Evolutionary conservation across 2,329 filamentous ascomycete genomes (phyloP).

Genomic region (Ploettnerulaceae sp.): DNA sequence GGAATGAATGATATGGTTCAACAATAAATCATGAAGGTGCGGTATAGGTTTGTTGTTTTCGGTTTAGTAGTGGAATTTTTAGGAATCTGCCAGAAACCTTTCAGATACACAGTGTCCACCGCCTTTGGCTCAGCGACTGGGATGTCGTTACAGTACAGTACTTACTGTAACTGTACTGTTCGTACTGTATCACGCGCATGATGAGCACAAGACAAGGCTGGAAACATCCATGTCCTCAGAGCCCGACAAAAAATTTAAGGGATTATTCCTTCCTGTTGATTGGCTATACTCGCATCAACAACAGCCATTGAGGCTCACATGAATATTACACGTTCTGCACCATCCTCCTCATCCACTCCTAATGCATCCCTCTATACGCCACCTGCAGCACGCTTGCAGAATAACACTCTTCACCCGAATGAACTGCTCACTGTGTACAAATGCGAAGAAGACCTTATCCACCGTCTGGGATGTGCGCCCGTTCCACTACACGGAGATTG

Average conservation of each 20-base stretch:
- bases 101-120: not conserved
- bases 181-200: not conserved
- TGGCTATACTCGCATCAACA: not conserved
- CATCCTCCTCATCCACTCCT: not conserved
- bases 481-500: constrained; percentile 64
- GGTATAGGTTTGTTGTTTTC: not conserved
- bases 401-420: constrained; percentile 73
- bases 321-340: not conserved
- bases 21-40: not conserved
- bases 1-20: not conserved
- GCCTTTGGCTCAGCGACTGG: not conserved
- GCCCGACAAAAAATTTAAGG: too few species aligned
- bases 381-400: constrained; percentile 50
- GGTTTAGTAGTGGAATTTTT: constrained; percentile 6
- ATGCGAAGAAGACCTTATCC: constrained; percentile 63
- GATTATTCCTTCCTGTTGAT: too few species aligned
- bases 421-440: constrained; percentile 65
- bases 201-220: not conserved
- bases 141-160: too few species aligned
- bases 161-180: too few species aligned
- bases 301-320: not conserved
- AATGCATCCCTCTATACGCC: constrained; percentile 49
- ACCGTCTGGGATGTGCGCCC: constrained; percentile 62
- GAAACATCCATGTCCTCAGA: too few species aligned
- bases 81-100: constrained; percentile 14